These are phyloP conservation scores for Brassica juncea DNA, from an alignment of 345 rosid genomes.

Conservation along the genomic window DNA sequence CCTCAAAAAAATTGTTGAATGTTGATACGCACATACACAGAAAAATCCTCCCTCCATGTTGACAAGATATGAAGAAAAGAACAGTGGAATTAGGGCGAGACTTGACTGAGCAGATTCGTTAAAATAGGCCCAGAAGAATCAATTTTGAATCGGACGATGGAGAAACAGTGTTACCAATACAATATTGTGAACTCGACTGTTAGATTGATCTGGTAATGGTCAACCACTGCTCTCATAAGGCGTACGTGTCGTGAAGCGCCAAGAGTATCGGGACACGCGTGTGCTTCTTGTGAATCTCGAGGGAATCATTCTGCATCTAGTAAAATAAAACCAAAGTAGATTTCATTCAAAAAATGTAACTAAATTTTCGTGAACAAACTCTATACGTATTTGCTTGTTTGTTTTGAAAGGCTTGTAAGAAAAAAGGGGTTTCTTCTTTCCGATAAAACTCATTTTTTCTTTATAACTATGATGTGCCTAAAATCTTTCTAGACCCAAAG, in stretches of 20 bases:
- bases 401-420: background rate
- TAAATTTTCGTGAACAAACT: background rate
- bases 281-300: constrained; percentile 7
- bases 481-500: too few species aligned
- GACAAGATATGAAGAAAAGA: constrained; percentile 2
- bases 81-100: constrained; percentile 1
- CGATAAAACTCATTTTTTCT: background rate
- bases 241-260: constrained; percentile 22
- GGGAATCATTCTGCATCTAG: background rate
- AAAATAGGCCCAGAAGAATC: constrained; percentile 1
- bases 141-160: constrained; percentile 15
- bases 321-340: background rate
- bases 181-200: background rate
- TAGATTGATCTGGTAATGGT: constrained; percentile 16
- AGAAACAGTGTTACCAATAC: background rate
- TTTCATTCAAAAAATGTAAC: background rate
- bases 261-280: constrained; percentile 18
- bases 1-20: background rate
- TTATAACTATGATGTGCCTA: too few species aligned
- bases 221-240: constrained; percentile 1
- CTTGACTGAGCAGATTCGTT: constrained; percentile 30
- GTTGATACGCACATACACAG: background rate
- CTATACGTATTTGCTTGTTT: background rate
- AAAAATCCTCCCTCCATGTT: background rate
- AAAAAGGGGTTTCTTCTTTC: background rate